These are phyloP conservation scores for Coffea canephora DNA, from an alignment of 257 asterid genomes.

Conservation along the genomic window DNA sequence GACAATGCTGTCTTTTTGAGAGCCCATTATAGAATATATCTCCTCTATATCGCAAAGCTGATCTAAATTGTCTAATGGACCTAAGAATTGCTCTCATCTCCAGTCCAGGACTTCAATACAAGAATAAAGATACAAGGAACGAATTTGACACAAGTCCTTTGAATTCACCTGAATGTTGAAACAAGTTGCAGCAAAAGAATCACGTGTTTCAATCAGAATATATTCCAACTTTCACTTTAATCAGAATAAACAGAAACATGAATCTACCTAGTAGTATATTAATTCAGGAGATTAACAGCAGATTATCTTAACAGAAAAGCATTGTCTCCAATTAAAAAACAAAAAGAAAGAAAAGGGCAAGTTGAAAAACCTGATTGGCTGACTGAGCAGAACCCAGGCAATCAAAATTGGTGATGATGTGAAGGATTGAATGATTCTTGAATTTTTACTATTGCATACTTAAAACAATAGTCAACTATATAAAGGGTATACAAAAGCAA, in stretches of 20 bases:
- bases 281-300: neutral
- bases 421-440: no score
- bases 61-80: conserved; percentile 44
- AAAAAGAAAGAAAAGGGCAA: no score
- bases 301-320: neutral
- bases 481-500: no score
- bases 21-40: conserved; percentile 28
- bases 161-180: conserved; percentile 24
- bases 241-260: neutral
- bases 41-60: conserved; percentile 33
- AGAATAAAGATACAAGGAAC: no score
- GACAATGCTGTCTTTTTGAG: conserved; percentile 26
- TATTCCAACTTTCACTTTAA: conserved; percentile 18
- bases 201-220: conserved; percentile 14
- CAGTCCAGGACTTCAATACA: neutral
- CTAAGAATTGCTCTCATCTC: conserved; percentile 56
- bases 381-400: no score
- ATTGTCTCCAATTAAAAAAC: neutral
- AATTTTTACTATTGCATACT: no score
- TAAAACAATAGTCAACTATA: no score
- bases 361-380: no score
- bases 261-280: neutral
- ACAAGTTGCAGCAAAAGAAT: conserved; percentile 9
- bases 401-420: no score
- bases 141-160: neutral